Base-by-base conservation (phyloP, 768 basidiomycete species). In the Amylocystis lapponica region DNA sequence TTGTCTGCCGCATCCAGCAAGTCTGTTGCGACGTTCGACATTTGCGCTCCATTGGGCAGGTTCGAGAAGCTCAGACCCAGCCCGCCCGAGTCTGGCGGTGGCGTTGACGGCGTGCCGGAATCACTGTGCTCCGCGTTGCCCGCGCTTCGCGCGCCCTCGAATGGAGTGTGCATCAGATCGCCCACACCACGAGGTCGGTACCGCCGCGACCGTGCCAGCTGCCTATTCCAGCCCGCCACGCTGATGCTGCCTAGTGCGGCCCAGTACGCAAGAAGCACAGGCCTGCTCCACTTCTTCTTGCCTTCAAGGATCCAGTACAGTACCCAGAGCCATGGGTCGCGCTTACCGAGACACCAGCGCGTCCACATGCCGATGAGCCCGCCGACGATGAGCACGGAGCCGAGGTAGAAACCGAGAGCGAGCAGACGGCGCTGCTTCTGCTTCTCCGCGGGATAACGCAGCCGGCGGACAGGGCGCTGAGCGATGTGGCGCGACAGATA, bases 151-250 rank as follows among this genome's bases (percentile, higher is more conserved):
- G 33, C 41, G 19, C 43, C 36, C 10, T 43, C 41, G 23, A 43
- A 36, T 10, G 31, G 25, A 11, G 27, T 16, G 41, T 35, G 33
- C 6, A 19, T 17, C 25, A 21, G 17, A 23, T 52, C 72, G 16
- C 60, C 65, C 19, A 61, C 34, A 54, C 47, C 39, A 54, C 46
- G 48, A 67, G 74, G 68, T 38, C 85, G 69, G 55, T 82, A 83
- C 50, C 79, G 71, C 45, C 91, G 70, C 1, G 84, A 79, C 46
- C 92, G 72, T 5, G 82, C 83, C 36, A 98, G 66, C 61, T 96
- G 94, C 38, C 93, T 74, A 61, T 81, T 92, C 96, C 96, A 98
- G 0, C 90, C 94, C 7, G 86, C 93, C 19, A 98, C 88, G 45
- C 91, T 94, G 44, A 95, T 71, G 49, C 72, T 75, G 5, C 84